A percentile compares a stretch with the other conserved stretches of the same genome.
Evolutionary conservation across 2,329 filamentous ascomycete species (phyloP).

Genomic region (Tothia fuscella): DNA sequence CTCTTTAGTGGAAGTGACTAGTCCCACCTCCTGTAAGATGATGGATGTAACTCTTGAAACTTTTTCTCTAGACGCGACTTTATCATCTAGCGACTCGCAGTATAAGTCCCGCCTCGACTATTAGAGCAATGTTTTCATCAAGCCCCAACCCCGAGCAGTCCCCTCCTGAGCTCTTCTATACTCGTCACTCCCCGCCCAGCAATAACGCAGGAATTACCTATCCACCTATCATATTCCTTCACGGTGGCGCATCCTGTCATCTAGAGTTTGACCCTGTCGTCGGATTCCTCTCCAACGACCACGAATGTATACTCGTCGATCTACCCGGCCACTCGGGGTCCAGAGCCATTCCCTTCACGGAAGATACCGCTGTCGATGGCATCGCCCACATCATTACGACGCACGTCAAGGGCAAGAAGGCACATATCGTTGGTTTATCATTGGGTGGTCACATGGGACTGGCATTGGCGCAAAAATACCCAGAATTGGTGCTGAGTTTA

Average conservation of each 20-base stretch:
- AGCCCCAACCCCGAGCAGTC: constrained; percentile 2
- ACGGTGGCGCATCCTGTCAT: constrained; percentile 11
- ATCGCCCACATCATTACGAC: constrained; percentile 12
- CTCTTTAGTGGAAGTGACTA: too few relatives aligned
- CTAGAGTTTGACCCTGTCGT: constrained; percentile 8
- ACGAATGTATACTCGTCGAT: constrained; percentile 13
- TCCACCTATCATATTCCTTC: constrained; percentile 13
- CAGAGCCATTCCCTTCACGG: constrained; percentile 12
- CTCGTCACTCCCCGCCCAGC: constrained; percentile 8
- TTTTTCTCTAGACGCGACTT: too few relatives aligned
- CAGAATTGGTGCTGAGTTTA: constrained; percentile 5
- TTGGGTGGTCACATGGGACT: constrained; percentile 14
- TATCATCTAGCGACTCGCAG: too few relatives aligned
- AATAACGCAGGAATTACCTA: constrained; percentile 12
- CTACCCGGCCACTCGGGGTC: constrained; percentile 13
- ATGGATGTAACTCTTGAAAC: too few relatives aligned
- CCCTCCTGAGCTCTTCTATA: constrained; percentile 8
- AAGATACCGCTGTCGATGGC: constrained; percentile 9
- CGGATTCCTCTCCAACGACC: constrained; percentile 11
- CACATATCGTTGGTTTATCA: constrained; percentile 14
- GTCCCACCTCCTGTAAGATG: too few relatives aligned
- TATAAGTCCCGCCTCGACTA: too few relatives aligned
- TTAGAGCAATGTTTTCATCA: background rate
- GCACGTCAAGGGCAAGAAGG: constrained; percentile 11
- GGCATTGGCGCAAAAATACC: constrained; percentile 10